phyloP scores from a whole-genome alignment of 164 flowering plant species.

The Stephania japonica region DNA sequence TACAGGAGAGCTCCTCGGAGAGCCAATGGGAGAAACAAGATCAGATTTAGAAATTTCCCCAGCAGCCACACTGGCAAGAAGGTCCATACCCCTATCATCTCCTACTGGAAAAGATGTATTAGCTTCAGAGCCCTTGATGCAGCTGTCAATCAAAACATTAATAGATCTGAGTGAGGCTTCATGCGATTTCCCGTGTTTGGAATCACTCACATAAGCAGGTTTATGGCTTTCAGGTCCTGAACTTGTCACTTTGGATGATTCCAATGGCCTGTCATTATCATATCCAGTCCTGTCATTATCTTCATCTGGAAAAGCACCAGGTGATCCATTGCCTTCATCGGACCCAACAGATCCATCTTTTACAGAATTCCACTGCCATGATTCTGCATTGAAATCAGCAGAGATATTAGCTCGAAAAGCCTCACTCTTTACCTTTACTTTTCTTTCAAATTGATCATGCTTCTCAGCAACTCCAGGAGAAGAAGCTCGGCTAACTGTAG shows the following conservation, averaged over 20 bases:
- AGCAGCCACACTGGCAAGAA: constrained; percentile 97
- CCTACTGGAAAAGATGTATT: constrained; percentile 38
- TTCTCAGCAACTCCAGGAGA: constrained; percentile 58
- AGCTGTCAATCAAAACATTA: constrained; percentile 57
- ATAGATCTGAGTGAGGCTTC: constrained; percentile 47
- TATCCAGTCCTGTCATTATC: constrained; percentile 32
- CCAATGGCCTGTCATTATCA: constrained; percentile 18
- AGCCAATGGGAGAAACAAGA: constrained; percentile 33
- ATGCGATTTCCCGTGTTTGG: constrained; percentile 31
- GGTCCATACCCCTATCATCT: constrained; percentile 88
- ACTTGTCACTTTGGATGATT: constrained; percentile 12
- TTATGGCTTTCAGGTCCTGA: constrained; percentile 24
- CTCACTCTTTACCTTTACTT: constrained; percentile 43
- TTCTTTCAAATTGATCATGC: constrained; percentile 44
- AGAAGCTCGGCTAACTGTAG: constrained; percentile 33
- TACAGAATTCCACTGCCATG: constrained; percentile 53
- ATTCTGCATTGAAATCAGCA: constrained; percentile 45
- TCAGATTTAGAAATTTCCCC: constrained; percentile 69
- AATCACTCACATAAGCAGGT: constrained; percentile 7
- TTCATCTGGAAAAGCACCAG: constrained; percentile 35
- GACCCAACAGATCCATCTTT: constrained; percentile 31
- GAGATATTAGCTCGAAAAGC: constrained; percentile 24
- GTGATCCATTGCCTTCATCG: constrained; percentile 52
- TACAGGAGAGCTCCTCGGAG: constrained; percentile 37
- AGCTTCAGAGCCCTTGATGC: constrained; percentile 40